Evolutionary conservation across 495 filamentous ascomycete genomes (phyloP), one percentile per base, ranked within the genome.

Genomic region (Neurospora tetraspora): DNA sequence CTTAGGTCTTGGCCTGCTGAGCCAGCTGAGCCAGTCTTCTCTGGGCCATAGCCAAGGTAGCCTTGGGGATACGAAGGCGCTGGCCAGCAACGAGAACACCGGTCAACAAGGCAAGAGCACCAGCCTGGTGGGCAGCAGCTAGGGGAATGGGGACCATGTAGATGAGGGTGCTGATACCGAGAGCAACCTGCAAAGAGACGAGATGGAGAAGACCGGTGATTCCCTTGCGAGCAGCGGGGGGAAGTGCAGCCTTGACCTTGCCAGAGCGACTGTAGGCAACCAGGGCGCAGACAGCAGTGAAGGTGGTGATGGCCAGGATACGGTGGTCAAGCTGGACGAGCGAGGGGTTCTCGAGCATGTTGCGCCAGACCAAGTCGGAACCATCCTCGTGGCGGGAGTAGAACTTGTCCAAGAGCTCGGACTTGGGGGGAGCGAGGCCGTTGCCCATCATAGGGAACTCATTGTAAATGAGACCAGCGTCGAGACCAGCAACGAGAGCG

Each of bases 401-500:
- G 83, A 94, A 94, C 53, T 88, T 83, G 76, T 92, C 89, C 77
- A 93, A 93, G 10, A 99, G 89, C 80, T 99, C 96, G 1, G 87
- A 83, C 72, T 84, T 88, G 1, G 96, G 96, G 11, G 96, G 96
- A 4, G 91, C 85, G 39, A 94, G 85, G 2, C 93, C 93, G 1
- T 86, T 82, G 38, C 96, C 96, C 96, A 99, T 99, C 78, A 87
- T 93, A 1, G 96, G 96, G 79, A 98, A 98, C 77, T 98, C 93
- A 79, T 98, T 98, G 84, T 99, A 99, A 78, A 99, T 97, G 18
- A 99, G 84, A 14, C 96, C 96, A 16, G 96, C 96, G 78, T 99
- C 96, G 31, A 99, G 89, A 38, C 96, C 96, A 2, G 96, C 96
- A 37, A 99, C 96, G 8, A 99, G 86, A 14, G 90, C 96, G 68